Evolutionary conservation across 805 yeast species (phyloP).

Genomic region (Kuraishia cidri): DNA sequence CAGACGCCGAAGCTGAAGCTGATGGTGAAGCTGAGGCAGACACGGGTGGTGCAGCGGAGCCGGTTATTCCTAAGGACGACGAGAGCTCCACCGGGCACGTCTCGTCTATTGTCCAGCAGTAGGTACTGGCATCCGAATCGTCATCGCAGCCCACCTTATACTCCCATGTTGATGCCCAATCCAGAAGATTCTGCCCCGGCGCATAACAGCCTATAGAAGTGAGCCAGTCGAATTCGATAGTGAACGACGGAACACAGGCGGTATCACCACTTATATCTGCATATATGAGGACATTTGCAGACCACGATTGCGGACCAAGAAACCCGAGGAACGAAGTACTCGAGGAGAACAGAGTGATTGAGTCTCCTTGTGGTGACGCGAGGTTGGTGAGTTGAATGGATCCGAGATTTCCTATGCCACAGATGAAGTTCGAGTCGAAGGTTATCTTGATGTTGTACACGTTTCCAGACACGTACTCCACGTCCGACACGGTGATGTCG

Average conservation of each 20-base stretch:
- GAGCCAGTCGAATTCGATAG: slow-evolving; percentile 20
- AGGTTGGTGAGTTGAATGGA: slow-evolving; percentile 19
- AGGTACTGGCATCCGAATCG: too few species aligned
- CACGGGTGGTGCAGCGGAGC: too few species aligned
- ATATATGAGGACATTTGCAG: slow-evolving; percentile 14
- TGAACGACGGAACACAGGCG: slow-evolving; percentile 16
- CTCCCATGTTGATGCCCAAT: too few species aligned
- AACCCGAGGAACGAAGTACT: slow-evolving; percentile 11
- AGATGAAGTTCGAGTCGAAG: slow-evolving; percentile 6
- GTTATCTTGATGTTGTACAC: slow-evolving; percentile 6
- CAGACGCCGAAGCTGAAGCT: too few species aligned
- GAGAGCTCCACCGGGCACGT: too few species aligned
- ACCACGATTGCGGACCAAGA: slow-evolving; percentile 16
- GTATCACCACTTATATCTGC: slow-evolving; percentile 8
- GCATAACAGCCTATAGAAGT: too few species aligned
- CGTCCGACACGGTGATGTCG: neutral
- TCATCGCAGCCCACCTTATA: too few species aligned
- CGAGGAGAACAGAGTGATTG: slow-evolving; percentile 14
- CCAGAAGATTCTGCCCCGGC: too few species aligned
- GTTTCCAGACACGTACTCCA: neutral
- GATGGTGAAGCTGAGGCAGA: too few species aligned
- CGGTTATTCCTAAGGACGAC: too few species aligned
- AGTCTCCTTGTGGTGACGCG: slow-evolving; percentile 14
- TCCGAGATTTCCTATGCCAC: slow-evolving; percentile 10
- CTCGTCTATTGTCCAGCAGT: too few species aligned